phyloP scores from a whole-genome alignment of 331 rosid genomes.

The Rosa hybrid region DNA sequence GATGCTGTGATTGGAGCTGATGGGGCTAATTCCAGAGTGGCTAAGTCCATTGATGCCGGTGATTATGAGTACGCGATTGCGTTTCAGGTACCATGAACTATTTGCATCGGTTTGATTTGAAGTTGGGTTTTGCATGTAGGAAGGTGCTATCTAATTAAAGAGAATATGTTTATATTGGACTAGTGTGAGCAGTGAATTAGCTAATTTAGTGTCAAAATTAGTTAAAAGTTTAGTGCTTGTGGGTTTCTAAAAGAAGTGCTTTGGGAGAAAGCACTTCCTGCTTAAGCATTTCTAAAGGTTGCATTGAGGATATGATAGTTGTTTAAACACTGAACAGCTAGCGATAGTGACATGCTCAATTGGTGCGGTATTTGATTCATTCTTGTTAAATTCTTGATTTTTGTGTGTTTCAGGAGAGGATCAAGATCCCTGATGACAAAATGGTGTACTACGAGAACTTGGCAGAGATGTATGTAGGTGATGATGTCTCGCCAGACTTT shows the following conservation, averaged over 20 bases:
- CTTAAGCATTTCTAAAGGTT: too few species aligned
- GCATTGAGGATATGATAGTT: too few species aligned
- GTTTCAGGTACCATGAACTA: constrained; percentile 59
- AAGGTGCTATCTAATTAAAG: not conserved
- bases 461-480: constrained; percentile 93
- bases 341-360: too few species aligned
- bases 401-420: constrained; percentile 65
- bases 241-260: not conserved
- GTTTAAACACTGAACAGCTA: too few species aligned
- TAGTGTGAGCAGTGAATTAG: not conserved
- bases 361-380: not conserved
- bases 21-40: constrained; percentile 91
- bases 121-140: not conserved
- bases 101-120: not conserved
- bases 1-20: constrained; percentile 94
- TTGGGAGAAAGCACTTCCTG: not conserved
- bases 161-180: not conserved
- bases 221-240: not conserved
- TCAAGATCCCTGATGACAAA: constrained; percentile 81
- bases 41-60: constrained; percentile 81
- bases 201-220: not conserved
- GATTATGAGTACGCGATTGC: constrained; percentile 93
- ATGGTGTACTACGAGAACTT: constrained; percentile 89
- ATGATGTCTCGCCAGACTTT: constrained; percentile 89
- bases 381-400: not conserved